Base-by-base conservation (phyloP, 2,329 filamentous ascomycete species). In the Pyricularia pennisetigena region DNA sequence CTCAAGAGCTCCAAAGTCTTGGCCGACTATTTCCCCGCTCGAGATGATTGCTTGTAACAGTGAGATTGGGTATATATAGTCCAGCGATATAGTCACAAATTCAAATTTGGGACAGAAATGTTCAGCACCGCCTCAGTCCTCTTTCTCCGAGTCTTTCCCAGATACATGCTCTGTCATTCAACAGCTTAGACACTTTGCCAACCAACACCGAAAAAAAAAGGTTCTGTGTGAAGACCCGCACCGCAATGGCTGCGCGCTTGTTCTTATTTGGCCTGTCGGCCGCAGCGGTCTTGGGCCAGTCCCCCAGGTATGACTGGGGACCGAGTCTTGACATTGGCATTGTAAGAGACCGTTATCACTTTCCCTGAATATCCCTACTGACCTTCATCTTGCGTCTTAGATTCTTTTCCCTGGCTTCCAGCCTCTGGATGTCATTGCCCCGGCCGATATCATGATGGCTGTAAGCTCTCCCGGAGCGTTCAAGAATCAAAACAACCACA, bases 401-500 rank as follows among this genome's bases (percentile, higher is more conserved):
- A 29, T 64, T 2, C 10, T 65, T 8, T 62, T 68, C 23, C 67
- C 59, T n/a, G 67, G 59, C n/a, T 65, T 61, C 5, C 30, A 67
- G 26, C 62, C 61, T 14, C 28, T 69, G n/a, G 41, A 68, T 23
- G 66, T 61, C 16, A 30, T 63, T 9, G 66, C 49, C 1, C 67
- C 68, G 2, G n/a, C 28, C 30, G 67, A 49, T 16, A 29, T 63
- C 29, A 65, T 64, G 49, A 64, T 65, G 67, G 64, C 35, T 28
- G 68, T 59, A 65, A 68, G 26, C 64, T 49, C 14, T 24, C 10
- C 16, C 12, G 32, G n/a, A n/a, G n/a, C n/a, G n/a, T n/a, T n/a
- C n/a, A 20, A 28, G 16, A 14, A 29, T 14, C 26, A 6, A 9
- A 59, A 1, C 7, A 23, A 9, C 6, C 12, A 59, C 14, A 14